Conservation (phyloP, 805 yeast genomes). For the Metschnikowia rubicola region DNA sequence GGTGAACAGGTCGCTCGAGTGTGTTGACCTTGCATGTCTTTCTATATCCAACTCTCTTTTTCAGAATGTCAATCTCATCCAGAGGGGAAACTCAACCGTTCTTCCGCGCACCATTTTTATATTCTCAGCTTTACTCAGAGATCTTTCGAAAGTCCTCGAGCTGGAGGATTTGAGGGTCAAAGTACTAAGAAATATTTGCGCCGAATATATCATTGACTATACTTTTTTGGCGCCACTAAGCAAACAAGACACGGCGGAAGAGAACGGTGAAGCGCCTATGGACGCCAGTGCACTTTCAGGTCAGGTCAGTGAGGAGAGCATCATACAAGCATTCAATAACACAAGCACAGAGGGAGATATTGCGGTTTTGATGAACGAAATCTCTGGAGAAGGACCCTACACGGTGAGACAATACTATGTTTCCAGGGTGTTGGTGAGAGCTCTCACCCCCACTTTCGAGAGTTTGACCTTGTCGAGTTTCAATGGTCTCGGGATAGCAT, state of each 20-base stretch:
- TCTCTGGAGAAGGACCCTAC: slow-evolving; percentile 14
- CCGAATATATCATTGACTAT: slow-evolving; percentile 9
- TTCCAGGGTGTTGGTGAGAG: slow-evolving; percentile 24
- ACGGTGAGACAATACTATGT: slow-evolving; percentile 12
- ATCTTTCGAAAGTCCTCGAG: neutral
- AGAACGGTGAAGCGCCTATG: neutral
- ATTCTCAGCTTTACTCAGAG: slow-evolving; percentile 16
- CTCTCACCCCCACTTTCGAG: slow-evolving; percentile 31
- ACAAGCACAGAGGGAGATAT: neutral
- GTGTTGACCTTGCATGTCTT: slow-evolving; percentile 23
- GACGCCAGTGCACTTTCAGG: neutral
- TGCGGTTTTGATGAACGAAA: neutral
- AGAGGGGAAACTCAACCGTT: neutral
- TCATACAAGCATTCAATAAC: slow-evolving; percentile 5
- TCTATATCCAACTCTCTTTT: slow-evolving; percentile 48
- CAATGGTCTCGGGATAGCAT: slow-evolving; percentile 29
- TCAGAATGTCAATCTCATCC: slow-evolving; percentile 34
- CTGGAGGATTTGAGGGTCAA: neutral
- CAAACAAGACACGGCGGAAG: neutral
- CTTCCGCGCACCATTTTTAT: slow-evolving; percentile 10
- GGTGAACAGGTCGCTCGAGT: slow-evolving; percentile 11
- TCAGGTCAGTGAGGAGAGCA: neutral
- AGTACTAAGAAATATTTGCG: slow-evolving; percentile 1
- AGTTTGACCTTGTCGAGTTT: slow-evolving; percentile 19
- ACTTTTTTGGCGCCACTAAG: slow-evolving; percentile 4